Evolutionary conservation across 306 rosid species (phyloP).

Genomic region (Styphnolobium japonicum): DNA sequence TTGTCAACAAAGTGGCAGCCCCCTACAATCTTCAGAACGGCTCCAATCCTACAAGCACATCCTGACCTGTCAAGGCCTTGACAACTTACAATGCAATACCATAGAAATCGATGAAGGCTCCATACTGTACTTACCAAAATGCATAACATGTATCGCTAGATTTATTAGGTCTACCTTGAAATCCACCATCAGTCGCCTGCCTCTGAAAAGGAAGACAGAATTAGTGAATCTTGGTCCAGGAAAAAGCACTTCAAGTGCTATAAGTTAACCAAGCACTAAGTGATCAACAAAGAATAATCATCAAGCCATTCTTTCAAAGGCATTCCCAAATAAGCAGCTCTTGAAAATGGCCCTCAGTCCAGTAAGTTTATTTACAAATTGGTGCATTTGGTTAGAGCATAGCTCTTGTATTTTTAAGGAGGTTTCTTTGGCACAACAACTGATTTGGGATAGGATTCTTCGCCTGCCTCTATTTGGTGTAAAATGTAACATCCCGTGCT

Average conservation of each 20-base stretch:
- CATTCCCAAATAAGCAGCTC: background rate
- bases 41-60: conserved; percentile 68
- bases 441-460: too few relatives aligned
- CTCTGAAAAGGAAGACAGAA: conserved; percentile 51
- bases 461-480: too few relatives aligned
- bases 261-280: background rate
- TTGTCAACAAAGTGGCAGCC: conserved; percentile 58
- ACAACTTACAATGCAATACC: conserved; percentile 6
- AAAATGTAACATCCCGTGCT: too few relatives aligned
- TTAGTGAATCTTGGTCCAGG: background rate
- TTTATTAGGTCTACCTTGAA: conserved; percentile 96
- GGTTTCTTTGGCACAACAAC: too few relatives aligned
- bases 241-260: background rate
- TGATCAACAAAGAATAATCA: background rate
- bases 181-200: conserved; percentile 83
- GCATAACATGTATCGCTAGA: conserved; percentile 86
- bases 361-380: background rate
- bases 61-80: conserved; percentile 26
- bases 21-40: conserved; percentile 70
- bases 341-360: background rate
- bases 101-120: conserved; percentile 3
- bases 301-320: conserved; percentile 18
- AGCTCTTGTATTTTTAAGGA: too few relatives aligned
- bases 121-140: conserved; percentile 63
- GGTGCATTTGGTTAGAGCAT: too few relatives aligned